Percentiles rank a stretch among this genome's conserved stretches.
Conservation (phyloP, 2,329 filamentous ascomycete species). For the Scolecobasidium constrictum region DNA sequence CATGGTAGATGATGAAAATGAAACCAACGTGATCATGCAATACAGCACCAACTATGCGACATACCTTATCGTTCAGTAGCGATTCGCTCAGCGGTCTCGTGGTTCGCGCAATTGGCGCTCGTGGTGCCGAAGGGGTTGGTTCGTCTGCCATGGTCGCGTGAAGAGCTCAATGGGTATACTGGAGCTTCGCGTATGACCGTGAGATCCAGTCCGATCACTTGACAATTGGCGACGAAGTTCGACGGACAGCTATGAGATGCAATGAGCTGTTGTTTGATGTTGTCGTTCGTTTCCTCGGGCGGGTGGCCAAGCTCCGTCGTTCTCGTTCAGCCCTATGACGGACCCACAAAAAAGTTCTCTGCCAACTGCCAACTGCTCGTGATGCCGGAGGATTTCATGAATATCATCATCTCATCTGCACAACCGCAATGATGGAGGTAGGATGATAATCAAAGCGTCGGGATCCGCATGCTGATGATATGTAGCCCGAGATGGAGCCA, state of each 20-base stretch:
- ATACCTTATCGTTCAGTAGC: conserved; percentile 97
- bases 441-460: too few relatives aligned
- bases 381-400: too few relatives aligned
- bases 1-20: too few relatives aligned
- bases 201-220: too few relatives aligned
- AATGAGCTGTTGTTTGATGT: background rate
- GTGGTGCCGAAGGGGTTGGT: conserved; percentile 42
- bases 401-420: too few relatives aligned
- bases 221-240: too few relatives aligned
- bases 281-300: background rate
- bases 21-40: conserved; percentile 7
- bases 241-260: too few relatives aligned
- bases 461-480: conserved; percentile 6
- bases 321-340: conserved; percentile 18
- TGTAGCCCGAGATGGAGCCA: conserved; percentile 11
- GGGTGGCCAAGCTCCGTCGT: conserved; percentile 6
- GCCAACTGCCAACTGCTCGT: too few relatives aligned
- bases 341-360: background rate
- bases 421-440: too few relatives aligned
- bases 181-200: too few relatives aligned
- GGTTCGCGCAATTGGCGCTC: conserved; percentile 57
- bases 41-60: conserved; percentile 10
- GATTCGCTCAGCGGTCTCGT: conserved; percentile 87
- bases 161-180: background rate
- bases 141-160: conserved; percentile 45